A percentile compares a stretch with the other conserved stretches of the same genome.
Conservation (phyloP, 2,329 filamentous ascomycete species). For the Juglanconis juglandina region DNA sequence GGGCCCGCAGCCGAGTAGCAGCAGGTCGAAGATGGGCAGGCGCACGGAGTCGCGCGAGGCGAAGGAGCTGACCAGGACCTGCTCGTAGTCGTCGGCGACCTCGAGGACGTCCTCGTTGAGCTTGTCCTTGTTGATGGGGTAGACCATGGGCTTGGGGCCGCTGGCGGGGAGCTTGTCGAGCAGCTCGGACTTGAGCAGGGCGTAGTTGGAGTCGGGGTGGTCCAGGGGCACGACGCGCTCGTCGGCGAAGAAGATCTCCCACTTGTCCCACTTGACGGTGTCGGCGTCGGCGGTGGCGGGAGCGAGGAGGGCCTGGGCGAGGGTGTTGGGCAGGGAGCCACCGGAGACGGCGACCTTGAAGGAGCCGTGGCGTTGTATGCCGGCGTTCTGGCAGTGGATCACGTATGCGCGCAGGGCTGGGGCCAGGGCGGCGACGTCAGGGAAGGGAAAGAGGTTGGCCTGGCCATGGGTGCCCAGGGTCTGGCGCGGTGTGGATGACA, state of each 20-base stretch:
- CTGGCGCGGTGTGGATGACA: conserved; percentile 2
- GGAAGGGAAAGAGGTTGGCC: conserved; percentile 77
- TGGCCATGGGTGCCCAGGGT: conserved; percentile 48
- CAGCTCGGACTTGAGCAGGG: conserved; percentile 79
- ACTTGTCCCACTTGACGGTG: conserved; percentile 73
- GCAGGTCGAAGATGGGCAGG: conserved; percentile 89
- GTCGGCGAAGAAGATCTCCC: conserved; percentile 98
- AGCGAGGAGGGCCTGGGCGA: conserved; percentile 78
- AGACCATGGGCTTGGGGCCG: conserved; percentile 66
- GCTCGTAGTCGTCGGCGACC: conserved; percentile 89
- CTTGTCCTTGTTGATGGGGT: conserved; percentile 65
- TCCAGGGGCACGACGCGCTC: conserved; percentile 91
- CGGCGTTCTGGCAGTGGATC: conserved; percentile 74
- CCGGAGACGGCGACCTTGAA: conserved; percentile 95
- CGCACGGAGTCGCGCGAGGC: conserved; percentile 91
- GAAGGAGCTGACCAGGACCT: conserved; percentile 79
- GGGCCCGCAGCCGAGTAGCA: conserved; percentile 89
- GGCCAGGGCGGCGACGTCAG: conserved; percentile 66
- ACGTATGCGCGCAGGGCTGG: conserved; percentile 77
- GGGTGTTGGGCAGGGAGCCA: conserved; percentile 83
- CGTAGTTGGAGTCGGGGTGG: conserved; percentile 92
- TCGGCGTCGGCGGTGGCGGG: conserved; percentile 52
- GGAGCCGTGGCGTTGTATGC: conserved; percentile 71
- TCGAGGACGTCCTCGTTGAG: conserved; percentile 77
- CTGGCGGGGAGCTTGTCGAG: conserved; percentile 79